Conservation (phyloP, 2,329 filamentous ascomycete species). For the Metarhizium rileyi region DNA sequence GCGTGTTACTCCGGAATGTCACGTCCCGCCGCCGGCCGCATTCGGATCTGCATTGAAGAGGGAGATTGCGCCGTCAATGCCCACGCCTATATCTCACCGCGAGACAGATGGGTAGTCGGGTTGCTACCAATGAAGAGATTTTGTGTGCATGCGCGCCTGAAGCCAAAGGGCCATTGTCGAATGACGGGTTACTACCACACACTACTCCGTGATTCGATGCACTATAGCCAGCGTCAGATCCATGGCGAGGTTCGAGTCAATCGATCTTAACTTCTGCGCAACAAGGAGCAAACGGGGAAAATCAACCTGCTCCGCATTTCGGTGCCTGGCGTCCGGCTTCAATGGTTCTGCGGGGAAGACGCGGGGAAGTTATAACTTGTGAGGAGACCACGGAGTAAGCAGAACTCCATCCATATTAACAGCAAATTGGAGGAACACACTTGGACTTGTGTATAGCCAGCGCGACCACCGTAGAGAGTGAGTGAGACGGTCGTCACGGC, state of each 20-base stretch:
- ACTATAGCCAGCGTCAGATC: background rate
- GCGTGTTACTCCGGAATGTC: conserved; percentile 3
- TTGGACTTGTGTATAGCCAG: background rate
- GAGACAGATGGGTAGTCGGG: too few species aligned
- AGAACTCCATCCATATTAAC: too few species aligned
- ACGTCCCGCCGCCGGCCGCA: too few species aligned
- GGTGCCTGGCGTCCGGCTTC: background rate
- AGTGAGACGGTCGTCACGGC: background rate
- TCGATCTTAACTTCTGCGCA: background rate
- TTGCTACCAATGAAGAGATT: background rate
- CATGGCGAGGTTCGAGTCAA: background rate
- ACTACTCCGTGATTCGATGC: background rate
- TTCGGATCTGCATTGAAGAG: background rate
- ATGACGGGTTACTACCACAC: background rate
- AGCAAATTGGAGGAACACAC: background rate
- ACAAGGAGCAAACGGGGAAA: background rate
- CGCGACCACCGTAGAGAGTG: background rate
- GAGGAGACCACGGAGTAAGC: too few species aligned
- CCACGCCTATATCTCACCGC: background rate
- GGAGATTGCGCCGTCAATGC: background rate
- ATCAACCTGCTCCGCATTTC: background rate
- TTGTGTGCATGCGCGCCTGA: too few species aligned
- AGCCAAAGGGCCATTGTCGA: background rate
- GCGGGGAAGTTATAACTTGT: background rate
- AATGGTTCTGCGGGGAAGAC: background rate